A percentile compares a stretch with the other conserved stretches of the same genome.
phyloP scores from a whole-genome alignment of 176 grass and related monocot species.

The Triticum monococcum region DNA sequence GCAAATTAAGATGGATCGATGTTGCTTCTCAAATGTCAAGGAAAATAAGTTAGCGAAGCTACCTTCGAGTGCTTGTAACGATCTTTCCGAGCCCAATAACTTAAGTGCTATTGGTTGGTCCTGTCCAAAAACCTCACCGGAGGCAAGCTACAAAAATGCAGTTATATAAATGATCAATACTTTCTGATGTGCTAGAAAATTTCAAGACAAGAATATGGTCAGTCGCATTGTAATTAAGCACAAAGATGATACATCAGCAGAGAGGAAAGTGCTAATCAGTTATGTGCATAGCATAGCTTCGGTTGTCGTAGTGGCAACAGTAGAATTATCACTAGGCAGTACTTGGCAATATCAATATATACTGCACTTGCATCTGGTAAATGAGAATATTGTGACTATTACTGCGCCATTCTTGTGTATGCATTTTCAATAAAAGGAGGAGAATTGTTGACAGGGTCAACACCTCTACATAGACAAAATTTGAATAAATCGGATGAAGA shows the following conservation, averaged over 20 bases:
- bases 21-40: conserved; percentile 1
- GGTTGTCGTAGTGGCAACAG: neutral
- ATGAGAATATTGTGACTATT: neutral
- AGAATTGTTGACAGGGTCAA: neutral
- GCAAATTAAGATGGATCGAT: neutral
- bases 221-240: neutral
- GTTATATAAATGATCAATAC: neutral
- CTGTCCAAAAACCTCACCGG: conserved; percentile 89
- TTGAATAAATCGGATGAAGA: neutral
- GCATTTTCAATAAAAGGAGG: neutral
- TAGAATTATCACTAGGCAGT: neutral
- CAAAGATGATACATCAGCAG: neutral
- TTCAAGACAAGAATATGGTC: neutral
- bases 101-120: conserved; percentile 90
- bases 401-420: neutral
- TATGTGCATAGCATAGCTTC: neutral
- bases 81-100: conserved; percentile 90
- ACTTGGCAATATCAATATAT: neutral
- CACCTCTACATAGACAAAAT: neutral
- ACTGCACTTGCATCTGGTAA: neutral
- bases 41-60: neutral
- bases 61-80: conserved; percentile 93
- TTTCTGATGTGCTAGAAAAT: neutral
- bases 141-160: conserved; percentile 66
- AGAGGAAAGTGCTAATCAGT: neutral